Evolutionary conservation across 2,329 filamentous ascomycete genomes (phyloP).

Genomic region (Beauveria asiatica): DNA sequence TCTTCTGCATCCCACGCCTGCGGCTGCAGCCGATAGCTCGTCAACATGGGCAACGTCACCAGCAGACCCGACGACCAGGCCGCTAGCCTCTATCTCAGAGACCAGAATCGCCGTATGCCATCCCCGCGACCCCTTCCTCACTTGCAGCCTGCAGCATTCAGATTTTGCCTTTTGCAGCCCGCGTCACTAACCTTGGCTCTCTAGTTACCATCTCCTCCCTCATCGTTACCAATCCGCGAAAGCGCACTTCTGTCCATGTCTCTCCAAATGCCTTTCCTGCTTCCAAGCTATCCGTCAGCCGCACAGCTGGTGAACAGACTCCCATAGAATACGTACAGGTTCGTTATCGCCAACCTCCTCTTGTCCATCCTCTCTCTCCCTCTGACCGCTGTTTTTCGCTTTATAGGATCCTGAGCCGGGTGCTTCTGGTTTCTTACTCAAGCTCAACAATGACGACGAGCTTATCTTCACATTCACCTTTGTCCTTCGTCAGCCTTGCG

Average conservation of each 20-base stretch:
- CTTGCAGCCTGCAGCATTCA: constrained; percentile 6
- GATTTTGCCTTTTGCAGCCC: background rate
- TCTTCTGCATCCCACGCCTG: background rate
- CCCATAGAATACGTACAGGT: constrained; percentile 92
- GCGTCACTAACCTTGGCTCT: constrained; percentile 7
- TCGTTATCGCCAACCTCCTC: constrained; percentile 21
- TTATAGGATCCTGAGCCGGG: constrained; percentile 66
- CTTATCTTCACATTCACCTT: constrained; percentile 91
- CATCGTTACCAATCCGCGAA: constrained; percentile 69
- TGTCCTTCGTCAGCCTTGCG: constrained; percentile 53
- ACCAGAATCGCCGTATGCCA: constrained; percentile 79
- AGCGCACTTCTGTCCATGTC: constrained; percentile 68
- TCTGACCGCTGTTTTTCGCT: background rate
- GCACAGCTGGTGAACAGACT: constrained; percentile 62
- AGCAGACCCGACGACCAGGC: constrained; percentile 76
- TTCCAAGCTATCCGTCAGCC: constrained; percentile 63
- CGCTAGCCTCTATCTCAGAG: constrained; percentile 71
- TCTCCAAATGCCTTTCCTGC: constrained; percentile 83
- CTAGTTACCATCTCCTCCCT: constrained; percentile 82
- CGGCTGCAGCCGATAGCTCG: constrained; percentile 6
- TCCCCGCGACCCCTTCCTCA: constrained; percentile 15
- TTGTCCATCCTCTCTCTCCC: constrained; percentile 14
- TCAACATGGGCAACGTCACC: constrained; percentile 82
- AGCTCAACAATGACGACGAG: constrained; percentile 84
- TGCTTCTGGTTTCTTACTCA: constrained; percentile 70